Evolutionary conservation across 345 rosid genomes (phyloP), one percentile per base, ranked within the genome.

Genomic region (Hibiscus syriacus): DNA sequence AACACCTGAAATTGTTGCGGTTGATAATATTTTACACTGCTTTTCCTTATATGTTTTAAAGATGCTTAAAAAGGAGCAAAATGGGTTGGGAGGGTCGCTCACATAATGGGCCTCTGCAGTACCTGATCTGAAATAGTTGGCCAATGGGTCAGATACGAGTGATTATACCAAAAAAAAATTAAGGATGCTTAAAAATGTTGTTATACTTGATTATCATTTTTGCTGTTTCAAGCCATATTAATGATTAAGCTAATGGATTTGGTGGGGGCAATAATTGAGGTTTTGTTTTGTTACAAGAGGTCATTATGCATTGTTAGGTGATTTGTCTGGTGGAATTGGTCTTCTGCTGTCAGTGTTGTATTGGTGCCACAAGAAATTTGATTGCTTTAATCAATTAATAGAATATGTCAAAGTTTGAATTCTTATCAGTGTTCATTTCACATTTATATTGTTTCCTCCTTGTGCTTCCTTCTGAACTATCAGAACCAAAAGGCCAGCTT

Each of bases 401-500:
- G n/a, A 64, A 46, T 62, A 6, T 50, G 5, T 20, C 10, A 6
- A 20, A 48, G 16, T 22, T 36, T 55, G 62, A 55, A 39, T n/a
- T 54, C 25, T 36, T 48, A 22, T 68, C 9, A 3, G 4, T 22
- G n/a, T 25, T 38, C n/a, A 3, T 67, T 38, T 38, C 46, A 54
- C 9, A 26, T 55, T 68, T 7, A 29, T 55, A 12, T 22, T 55
- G 23, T 52, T 43, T 55, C 63, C 52, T 49, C 25, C 7, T 13
- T 36, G 26, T 48, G 45, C 69, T 53, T 50, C 45, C 41, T 66
- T 53, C 46, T 6, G 6, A 68, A 23, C 48, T 49, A 39, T 69
- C 86, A 91, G 97, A 91, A 76, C 99, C 99, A 19, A 94, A 91
- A 81, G 99, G 97, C 72, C 99, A 94, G 84, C 95, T 94, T 79